Evolutionary conservation across 2,329 filamentous ascomycete species (phyloP), one percentile per base, ranked within the genome.

Genomic region (Phyllosticta capitalensis): DNA sequence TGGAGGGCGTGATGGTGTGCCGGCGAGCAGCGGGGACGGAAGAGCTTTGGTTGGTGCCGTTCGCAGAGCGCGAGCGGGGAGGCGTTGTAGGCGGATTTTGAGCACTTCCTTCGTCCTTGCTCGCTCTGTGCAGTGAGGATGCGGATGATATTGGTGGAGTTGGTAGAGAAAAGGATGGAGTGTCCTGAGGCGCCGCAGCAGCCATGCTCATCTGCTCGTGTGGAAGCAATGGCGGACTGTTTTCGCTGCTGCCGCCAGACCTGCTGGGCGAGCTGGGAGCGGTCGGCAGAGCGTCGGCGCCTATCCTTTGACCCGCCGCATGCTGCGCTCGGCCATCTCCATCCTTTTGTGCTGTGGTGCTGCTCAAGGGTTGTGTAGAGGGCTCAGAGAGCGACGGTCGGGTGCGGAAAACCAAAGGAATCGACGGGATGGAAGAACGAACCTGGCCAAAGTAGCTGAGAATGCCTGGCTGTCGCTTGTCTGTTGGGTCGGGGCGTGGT

Each of bases 391-490:
- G 72, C 67, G 72, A 74, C 67, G 71, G 69, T 64, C 70, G 68
- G 64, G 70, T 68, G 65, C 73, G 71, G 85, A 86, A 84, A 80
- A 56, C 58, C 58, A 52, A 56, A 21, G 58, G 58, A 24, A 60
- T 60, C 54, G 58, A 56, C 28, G 58, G 58, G 83, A 84, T 81
- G 68, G 72, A 74, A 65, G 83, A 83, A 96, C 94, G 87, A 95
- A 99, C 94, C 92, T 99, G 94, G 80, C 88, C 88, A 83, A 97
- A 96, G 82, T 94, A 96, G 81, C 88, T 95, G 75, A 86, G 84
- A 83, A 94, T 88, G 73, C 91, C 90, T 67, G 94, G 94, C 72
- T 95, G 81, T 77, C 94, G 88, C 79, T 96, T 96, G 79, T 99
- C 94, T 71, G 89, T 87, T 64, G 88, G 87, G 76, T 97, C 92